Conservation (phyloP, 441 rosid species). For the Mallotus repandus region DNA sequence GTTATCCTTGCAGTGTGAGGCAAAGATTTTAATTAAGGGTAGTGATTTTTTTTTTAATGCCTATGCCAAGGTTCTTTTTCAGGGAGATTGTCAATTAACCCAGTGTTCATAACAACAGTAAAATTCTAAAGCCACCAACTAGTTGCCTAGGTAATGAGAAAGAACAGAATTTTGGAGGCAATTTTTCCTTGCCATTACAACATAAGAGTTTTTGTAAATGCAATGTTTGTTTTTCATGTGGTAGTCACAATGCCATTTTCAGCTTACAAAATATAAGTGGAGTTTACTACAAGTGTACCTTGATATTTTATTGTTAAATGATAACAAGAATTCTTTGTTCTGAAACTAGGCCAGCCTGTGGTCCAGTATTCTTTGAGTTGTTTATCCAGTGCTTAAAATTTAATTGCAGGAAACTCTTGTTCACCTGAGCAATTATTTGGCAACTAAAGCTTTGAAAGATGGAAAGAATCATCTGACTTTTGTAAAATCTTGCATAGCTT, state of each 20-base stretch:
- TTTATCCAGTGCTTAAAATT: slow-evolving; percentile 17
- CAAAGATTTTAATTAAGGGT: neutral
- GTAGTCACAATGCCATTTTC: slow-evolving; percentile 10
- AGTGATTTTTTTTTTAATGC: neutral
- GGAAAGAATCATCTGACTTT: slow-evolving; percentile 45
- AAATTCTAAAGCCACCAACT: slow-evolving; percentile 2
- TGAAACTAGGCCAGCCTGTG: neutral
- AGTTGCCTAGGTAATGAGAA: neutral
- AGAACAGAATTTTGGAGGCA: neutral
- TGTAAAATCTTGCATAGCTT: slow-evolving; percentile 82
- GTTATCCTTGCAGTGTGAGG: neutral
- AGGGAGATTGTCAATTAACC: neutral
- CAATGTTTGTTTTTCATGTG: neutral
- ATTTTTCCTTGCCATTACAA: neutral
- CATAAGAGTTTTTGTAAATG: neutral
- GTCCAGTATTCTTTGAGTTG: slow-evolving; percentile 3
- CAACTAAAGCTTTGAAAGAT: slow-evolving; percentile 59
- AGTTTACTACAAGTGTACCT: neutral
- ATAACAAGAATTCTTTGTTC: neutral
- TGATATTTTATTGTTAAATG: neutral
- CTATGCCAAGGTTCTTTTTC: neutral
- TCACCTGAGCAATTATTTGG: slow-evolving; percentile 76
- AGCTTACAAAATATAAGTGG: slow-evolving; percentile 4
- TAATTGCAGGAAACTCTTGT: slow-evolving; percentile 73
- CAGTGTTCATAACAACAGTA: neutral